phyloP scores from a whole-genome alignment of 2,329 filamentous ascomycete genomes.

The Colletotrichum echinochloae region DNA sequence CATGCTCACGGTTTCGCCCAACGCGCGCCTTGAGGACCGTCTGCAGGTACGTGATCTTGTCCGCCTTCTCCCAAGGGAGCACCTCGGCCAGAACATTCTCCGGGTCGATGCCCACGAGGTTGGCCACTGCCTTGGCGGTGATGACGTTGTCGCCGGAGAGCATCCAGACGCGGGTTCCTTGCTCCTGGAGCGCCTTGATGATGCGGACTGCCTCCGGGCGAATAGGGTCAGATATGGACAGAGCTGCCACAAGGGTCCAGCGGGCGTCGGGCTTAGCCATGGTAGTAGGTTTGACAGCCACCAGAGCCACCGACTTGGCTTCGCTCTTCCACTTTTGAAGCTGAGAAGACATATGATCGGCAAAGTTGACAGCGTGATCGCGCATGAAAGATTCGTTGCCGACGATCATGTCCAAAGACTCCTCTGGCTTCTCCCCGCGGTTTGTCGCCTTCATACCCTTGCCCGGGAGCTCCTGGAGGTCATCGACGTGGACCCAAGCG shows the following conservation, averaged over 20 bases:
- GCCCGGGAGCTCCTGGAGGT: slow-evolving; percentile 76
- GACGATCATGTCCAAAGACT: slow-evolving; percentile 67
- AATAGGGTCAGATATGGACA: slow-evolving; percentile 85
- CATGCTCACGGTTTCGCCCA: slow-evolving; percentile 42
- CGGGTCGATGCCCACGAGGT: slow-evolving; percentile 77
- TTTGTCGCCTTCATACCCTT: slow-evolving; percentile 75
- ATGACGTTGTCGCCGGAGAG: slow-evolving; percentile 89
- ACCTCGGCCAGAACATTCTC: slow-evolving; percentile 88
- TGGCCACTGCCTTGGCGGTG: slow-evolving; percentile 85
- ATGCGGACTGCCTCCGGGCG: slow-evolving; percentile 77
- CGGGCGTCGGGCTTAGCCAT: slow-evolving; percentile 27
- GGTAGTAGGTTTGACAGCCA: slow-evolving; percentile 56
- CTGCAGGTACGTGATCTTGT: slow-evolving; percentile 75
- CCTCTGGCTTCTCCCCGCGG: slow-evolving; percentile 43
- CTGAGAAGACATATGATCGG: slow-evolving; percentile 48
- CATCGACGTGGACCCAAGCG: slow-evolving; percentile 49
- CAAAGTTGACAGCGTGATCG: slow-evolving; percentile 58
- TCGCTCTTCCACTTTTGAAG: slow-evolving; percentile 70
- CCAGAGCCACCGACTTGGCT: slow-evolving; percentile 74
- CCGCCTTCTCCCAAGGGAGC: slow-evolving; percentile 84
- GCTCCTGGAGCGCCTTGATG: slow-evolving; percentile 71
- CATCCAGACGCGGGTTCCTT: slow-evolving; percentile 86
- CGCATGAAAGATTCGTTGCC: slow-evolving; percentile 80
- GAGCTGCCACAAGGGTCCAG: slow-evolving; percentile 70
- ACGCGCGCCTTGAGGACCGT: slow-evolving; percentile 57